phyloP scores from a whole-genome alignment of 2,329 filamentous ascomycete genomes.

The Ophiostoma himal-ulmi region DNA sequence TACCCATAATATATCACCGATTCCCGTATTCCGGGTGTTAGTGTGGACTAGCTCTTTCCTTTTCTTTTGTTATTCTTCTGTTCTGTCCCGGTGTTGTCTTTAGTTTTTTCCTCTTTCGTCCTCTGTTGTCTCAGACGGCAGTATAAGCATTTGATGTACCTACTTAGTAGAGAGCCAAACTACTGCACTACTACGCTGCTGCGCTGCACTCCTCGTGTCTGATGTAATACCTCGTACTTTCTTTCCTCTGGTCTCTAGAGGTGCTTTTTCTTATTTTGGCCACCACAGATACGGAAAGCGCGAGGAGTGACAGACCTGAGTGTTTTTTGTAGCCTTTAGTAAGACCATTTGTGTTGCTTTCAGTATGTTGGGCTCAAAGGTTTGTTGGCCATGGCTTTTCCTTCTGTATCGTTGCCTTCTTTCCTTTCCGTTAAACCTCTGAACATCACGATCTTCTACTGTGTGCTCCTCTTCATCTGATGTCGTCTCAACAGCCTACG shows the following conservation, averaged over 20 bases:
- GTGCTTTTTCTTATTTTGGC: not conserved
- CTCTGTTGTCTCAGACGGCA: not conserved
- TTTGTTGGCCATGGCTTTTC: not conserved
- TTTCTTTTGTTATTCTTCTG: not conserved
- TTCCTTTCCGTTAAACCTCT: not conserved
- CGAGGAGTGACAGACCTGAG: not conserved
- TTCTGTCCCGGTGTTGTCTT: slow-evolving; percentile 3
- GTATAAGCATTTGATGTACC: not conserved
- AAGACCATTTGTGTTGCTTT: slow-evolving; percentile 3
- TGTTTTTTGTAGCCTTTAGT: not conserved
- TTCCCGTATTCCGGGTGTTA: slow-evolving; percentile 17
- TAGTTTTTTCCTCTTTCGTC: not conserved
- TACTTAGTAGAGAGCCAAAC: not conserved
- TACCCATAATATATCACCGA: slow-evolving; percentile 18
- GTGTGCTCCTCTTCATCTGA: not conserved
- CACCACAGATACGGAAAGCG: not conserved
- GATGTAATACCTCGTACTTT: not conserved
- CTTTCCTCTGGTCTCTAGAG: not conserved
- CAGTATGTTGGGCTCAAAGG: not conserved
- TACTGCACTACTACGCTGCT: too few relatives aligned
- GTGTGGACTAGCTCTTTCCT: not conserved
- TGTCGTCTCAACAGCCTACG: not conserved
- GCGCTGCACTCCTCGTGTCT: not conserved
- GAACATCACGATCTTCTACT: not conserved
- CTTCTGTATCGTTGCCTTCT: not conserved